phyloP scores from a whole-genome alignment of 2,329 filamentous ascomycete species.

The Decorospora gaudefroyi region DNA sequence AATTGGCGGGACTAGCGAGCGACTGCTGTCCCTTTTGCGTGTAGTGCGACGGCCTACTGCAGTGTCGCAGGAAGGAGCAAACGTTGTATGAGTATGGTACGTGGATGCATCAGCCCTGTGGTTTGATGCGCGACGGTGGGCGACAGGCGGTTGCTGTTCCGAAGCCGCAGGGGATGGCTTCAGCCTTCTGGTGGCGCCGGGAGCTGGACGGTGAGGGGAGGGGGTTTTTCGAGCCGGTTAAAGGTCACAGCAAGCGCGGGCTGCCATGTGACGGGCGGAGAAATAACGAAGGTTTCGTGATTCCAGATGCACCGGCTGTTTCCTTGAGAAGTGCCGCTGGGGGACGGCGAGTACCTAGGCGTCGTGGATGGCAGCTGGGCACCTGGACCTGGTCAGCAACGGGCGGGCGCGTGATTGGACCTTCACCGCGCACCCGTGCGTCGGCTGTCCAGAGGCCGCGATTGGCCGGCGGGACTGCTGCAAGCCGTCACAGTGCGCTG shows the following conservation, averaged over 20 bases:
- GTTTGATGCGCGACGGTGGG: constrained; percentile 23
- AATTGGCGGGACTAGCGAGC: constrained; percentile 3
- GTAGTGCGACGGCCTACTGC: constrained; percentile 11
- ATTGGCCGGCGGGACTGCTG: too few species aligned
- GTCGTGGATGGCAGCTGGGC: neutral
- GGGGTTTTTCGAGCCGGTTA: constrained; percentile 35
- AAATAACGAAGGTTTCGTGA: too few species aligned
- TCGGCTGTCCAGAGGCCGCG: constrained; percentile 23
- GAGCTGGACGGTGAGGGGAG: constrained; percentile 21
- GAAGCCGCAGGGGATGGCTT: neutral
- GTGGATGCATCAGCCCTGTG: constrained; percentile 27
- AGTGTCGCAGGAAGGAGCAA: constrained; percentile 14
- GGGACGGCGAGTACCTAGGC: constrained; percentile 10
- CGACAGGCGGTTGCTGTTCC: constrained; percentile 36
- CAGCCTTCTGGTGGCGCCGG: constrained; percentile 28
- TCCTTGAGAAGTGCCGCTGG: constrained; percentile 23
- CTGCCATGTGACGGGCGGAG: constrained; percentile 16
- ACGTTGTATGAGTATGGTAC: constrained; percentile 16
- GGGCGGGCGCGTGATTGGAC: constrained; percentile 19
- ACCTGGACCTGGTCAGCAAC: constrained; percentile 9
- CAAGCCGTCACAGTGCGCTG: constrained; percentile 28
- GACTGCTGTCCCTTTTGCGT: neutral
- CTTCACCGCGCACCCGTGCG: constrained; percentile 10
- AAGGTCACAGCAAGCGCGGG: constrained; percentile 3
- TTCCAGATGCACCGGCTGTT: constrained; percentile 29